A percentile compares a stretch with the other conserved stretches of the same genome.
Evolutionary conservation across 352 stramenopile species (phyloP).

Genomic region (Pythium sukuiense): DNA sequence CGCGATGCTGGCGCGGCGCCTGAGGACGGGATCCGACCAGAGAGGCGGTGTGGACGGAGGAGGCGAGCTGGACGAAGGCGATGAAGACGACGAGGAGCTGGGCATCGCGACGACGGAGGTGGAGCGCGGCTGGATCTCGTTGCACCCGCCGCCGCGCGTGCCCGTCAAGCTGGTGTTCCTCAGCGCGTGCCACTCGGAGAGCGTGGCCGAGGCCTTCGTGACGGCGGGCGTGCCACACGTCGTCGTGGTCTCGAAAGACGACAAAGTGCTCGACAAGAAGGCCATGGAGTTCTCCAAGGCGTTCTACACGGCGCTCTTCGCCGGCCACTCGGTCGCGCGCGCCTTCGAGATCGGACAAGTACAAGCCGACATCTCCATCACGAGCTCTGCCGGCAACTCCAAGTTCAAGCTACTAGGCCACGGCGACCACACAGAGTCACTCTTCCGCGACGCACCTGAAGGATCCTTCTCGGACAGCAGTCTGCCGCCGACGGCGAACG

Average conservation of each 20-base stretch:
- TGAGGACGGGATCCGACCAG: not conserved
- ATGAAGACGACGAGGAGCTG: slow-evolving; percentile 10
- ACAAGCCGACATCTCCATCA: slow-evolving; percentile 68
- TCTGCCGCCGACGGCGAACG: slow-evolving; percentile 53
- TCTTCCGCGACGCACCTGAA: slow-evolving; percentile 61
- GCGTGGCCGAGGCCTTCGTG: slow-evolving; percentile 87
- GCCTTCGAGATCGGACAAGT: slow-evolving; percentile 87
- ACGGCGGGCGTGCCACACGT: slow-evolving; percentile 88
- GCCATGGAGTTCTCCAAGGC: slow-evolving; percentile 86
- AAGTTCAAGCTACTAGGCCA: slow-evolving; percentile 82
- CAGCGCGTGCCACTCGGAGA: slow-evolving; percentile 89
- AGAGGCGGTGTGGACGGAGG: not conserved
- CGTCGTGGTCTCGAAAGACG: slow-evolving; percentile 84
- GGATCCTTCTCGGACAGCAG: slow-evolving; percentile 67
- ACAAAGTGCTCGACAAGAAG: slow-evolving; percentile 86
- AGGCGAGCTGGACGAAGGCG: not conserved
- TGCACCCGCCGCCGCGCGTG: slow-evolving; percentile 41
- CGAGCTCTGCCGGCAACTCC: slow-evolving; percentile 41
- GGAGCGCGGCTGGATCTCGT: slow-evolving; percentile 43
- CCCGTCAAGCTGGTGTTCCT: slow-evolving; percentile 87
- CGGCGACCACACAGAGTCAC: slow-evolving; percentile 69
- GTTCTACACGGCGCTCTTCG: slow-evolving; percentile 89
- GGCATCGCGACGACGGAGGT: slow-evolving; percentile 40
- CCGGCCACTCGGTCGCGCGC: slow-evolving; percentile 66
- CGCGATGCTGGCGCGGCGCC: slow-evolving; percentile 19